Evolutionary conservation across 305 asterid species (phyloP), one percentile per base, ranked within the genome.

Genomic region (Solanum hybrid): DNA sequence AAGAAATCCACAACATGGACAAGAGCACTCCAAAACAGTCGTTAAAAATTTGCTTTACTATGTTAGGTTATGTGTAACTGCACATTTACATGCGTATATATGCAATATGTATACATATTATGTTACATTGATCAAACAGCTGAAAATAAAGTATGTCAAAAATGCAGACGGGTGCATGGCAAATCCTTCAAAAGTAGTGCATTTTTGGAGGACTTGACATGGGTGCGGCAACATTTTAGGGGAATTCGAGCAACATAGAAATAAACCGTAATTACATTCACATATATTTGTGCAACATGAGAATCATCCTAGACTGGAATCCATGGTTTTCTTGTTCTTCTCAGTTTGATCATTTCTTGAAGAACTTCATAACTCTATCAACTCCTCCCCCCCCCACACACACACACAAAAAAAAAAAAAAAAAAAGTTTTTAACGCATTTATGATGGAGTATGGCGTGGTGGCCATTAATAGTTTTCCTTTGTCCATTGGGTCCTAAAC

Each of bases 401-500:
- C 8, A 7, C 61, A 7, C 6, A 14, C 1, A 33, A 8, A 1
- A 36, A 9, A 39, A 3, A 42, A 42, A 39, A 81, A 14, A 39
- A 26, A 1, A 31, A 31, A 31, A 31, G 24, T 40, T 24, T 26
- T 3, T 6, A 11, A 24, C 24, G 31, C 40, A 36, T 90, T 89
- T 86, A 29, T 88, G 22, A 51, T 51, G 22, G 22, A 51, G 31
- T 69, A 73, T 93, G 90, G 90, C 92, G 29, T 79, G 76, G 87
- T 91, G 92, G 92, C 92, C 86, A 1, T 40, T 11, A 40, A 40
- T 40, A 40, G 1, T 51, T 51, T 51, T 91, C 93, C 71, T 92
- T 89, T 90, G 90, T 89, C 86, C 90, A 39, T 91, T 90, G 94
- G 93, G 95, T 92, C 93, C 92, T 92, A 90, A 92, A 90, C 87